Percentiles rank a stretch among this genome's conserved stretches.
These are phyloP conservation scores for Ceratorhiza oryzae-sativae DNA, from an alignment of 1,284 basidiomycete species.

Conservation along the genomic window DNA sequence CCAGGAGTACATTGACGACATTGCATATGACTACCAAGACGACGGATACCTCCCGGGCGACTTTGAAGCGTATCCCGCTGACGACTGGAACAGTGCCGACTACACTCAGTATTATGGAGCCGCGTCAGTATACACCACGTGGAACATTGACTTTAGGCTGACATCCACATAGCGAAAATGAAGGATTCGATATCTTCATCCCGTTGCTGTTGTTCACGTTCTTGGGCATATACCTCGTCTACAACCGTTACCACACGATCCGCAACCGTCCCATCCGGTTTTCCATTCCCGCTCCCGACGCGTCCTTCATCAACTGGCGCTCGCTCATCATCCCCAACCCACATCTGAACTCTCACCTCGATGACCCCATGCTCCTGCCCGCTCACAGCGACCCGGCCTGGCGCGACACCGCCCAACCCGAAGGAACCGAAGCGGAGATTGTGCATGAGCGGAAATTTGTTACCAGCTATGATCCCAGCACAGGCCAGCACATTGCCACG, in stretches of 20 bases:
- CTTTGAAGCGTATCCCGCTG: slow-evolving; percentile 4
- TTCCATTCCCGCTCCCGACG: slow-evolving; percentile 40
- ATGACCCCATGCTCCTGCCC: slow-evolving; percentile 63
- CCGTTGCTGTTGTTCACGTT: slow-evolving; percentile 20
- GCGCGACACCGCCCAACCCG: slow-evolving; percentile 44
- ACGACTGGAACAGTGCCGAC: slow-evolving; percentile 16
- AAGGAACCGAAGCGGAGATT: slow-evolving; percentile 46
- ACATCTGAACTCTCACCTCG: slow-evolving; percentile 66
- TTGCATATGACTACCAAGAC: slow-evolving; percentile 6
- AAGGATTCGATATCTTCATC: slow-evolving; percentile 20
- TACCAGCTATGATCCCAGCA: slow-evolving; percentile 91
- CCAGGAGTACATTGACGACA: slow-evolving; percentile 7
- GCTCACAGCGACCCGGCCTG: slow-evolving; percentile 43
- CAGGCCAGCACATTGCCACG: slow-evolving; percentile 77
- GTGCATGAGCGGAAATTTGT: slow-evolving; percentile 71
- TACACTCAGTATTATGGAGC: slow-evolving; percentile 29
- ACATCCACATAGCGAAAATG: slow-evolving; percentile 9
- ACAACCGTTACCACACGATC: slow-evolving; percentile 30
- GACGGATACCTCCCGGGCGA: slow-evolving; percentile 7
- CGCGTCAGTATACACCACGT: neutral
- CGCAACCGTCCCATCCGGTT: slow-evolving; percentile 11
- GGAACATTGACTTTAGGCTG: neutral
- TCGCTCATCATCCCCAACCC: slow-evolving; percentile 64
- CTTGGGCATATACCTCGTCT: slow-evolving; percentile 28
- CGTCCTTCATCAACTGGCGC: slow-evolving; percentile 66